Evolutionary conservation across 371 early-diverging fungal species (phyloP).

Genomic region (Mucor velutinosus): DNA sequence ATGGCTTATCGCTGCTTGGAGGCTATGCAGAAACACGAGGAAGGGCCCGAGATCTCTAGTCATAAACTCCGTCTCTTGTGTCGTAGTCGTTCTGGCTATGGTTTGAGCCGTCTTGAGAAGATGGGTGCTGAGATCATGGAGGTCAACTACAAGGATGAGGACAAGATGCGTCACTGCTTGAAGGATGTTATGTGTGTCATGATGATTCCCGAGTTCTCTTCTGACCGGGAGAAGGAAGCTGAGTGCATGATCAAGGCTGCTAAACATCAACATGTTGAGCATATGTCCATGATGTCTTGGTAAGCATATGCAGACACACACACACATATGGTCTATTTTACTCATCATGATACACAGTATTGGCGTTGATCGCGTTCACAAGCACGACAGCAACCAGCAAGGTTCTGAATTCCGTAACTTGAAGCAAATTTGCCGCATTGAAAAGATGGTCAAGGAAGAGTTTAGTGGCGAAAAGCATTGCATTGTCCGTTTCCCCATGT

Average conservation of each 20-base stretch:
- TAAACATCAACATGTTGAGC: constrained; percentile 27
- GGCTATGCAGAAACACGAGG: constrained; percentile 9
- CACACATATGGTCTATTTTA: not conserved
- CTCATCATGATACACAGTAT: constrained; percentile 26
- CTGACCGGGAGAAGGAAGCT: constrained; percentile 30
- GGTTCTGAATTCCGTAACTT: constrained; percentile 18
- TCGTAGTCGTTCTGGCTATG: constrained; percentile 18
- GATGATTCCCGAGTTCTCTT: constrained; percentile 37
- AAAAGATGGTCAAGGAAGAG: constrained; percentile 32
- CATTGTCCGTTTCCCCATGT: constrained; percentile 28
- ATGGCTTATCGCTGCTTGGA: constrained; percentile 35
- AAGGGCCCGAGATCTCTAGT: not conserved
- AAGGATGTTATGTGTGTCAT: constrained; percentile 20
- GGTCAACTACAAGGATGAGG: constrained; percentile 35
- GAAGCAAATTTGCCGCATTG: constrained; percentile 27
- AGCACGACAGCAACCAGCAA: not conserved
- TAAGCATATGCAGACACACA: constrained; percentile 15
- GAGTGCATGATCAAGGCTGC: constrained; percentile 35
- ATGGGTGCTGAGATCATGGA: constrained; percentile 37
- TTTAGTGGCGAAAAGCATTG: constrained; percentile 23
- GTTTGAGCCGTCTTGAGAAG: constrained; percentile 19
- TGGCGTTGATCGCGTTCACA: constrained; percentile 29
- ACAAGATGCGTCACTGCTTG: constrained; percentile 25
- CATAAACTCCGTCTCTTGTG: constrained; percentile 34
- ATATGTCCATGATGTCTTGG: constrained; percentile 36